Base-by-base conservation (phyloP, 2,329 filamentous ascomycete genomes). In the Penicillium sp. region DNA sequence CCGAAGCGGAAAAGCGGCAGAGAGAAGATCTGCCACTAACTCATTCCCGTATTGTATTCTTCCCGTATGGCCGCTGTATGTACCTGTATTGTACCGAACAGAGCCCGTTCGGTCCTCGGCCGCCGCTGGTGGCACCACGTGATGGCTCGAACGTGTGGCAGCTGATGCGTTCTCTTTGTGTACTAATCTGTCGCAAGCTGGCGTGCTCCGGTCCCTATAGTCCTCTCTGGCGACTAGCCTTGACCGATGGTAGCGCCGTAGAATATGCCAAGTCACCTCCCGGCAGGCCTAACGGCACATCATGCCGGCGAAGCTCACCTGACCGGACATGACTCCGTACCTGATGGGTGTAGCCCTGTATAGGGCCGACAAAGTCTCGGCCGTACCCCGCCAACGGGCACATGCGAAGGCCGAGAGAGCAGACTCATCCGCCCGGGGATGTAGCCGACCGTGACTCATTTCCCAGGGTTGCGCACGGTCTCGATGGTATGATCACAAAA, bases 51-150 rank as follows among this genome's bases (percentile, higher is more conserved):
- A 47, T 36, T 43, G 50, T 53, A 27, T 40, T 43, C 16, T 35
- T 2, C 4, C 4, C 3, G 16, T 46, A 50, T 44, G 39, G 10
- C 0, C 10, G 14, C 3, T 11, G 11, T 44, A 25, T 30, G n/a
- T 3, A 31, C 13, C 3, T 3, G 48, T 46, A 46, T 43, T 43
- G 43, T 51, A 39, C 40, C 44, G 30, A 43, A 43, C 5, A 45
- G 30, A 9, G n/a, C 20, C 30, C 48, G 20, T 33, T 20, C 14
- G 14, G 48, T 11, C 24, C 20, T 39, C 40, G 24, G 52, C 46
- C 18, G 36, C 51, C 42, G 44, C 50, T 57, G 48, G 56, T 63
- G 54, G 60, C 58, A 58, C 64, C 65, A 68, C 65, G 65, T 68
- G 64, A 66, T 65, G 58, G 51, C 9, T 38, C 16, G 7, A 9